A percentile compares a stretch with the other conserved stretches of the same genome.
Evolutionary conservation across 768 basidiomycete species (phyloP).

Genomic region (Agaricus subrufescens): DNA sequence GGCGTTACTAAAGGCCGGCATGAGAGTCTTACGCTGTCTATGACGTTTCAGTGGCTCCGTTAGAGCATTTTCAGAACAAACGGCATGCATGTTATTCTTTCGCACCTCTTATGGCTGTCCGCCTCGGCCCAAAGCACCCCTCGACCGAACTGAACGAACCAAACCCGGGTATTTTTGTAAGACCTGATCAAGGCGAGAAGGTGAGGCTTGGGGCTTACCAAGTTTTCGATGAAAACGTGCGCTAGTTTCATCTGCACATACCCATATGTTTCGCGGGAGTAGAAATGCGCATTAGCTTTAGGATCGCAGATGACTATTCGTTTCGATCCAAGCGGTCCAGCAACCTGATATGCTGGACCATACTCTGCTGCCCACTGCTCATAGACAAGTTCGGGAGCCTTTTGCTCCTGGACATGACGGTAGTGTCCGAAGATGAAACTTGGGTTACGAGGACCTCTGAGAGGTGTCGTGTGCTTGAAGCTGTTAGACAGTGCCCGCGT

Average conservation of each 20-base stretch:
- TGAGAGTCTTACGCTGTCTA: slow-evolving; percentile 46
- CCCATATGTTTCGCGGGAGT: slow-evolving; percentile 41
- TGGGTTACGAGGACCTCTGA: slow-evolving; percentile 37
- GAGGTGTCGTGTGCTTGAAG: slow-evolving; percentile 21
- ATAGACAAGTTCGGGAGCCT: slow-evolving; percentile 27
- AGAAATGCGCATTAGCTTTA: slow-evolving; percentile 49
- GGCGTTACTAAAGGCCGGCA: slow-evolving; percentile 49
- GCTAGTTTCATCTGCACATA: slow-evolving; percentile 37
- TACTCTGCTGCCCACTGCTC: slow-evolving; percentile 45
- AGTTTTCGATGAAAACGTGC: slow-evolving; percentile 30
- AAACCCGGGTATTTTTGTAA: background rate
- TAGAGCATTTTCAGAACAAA: background rate
- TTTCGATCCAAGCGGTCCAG: slow-evolving; percentile 28
- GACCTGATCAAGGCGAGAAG: background rate
- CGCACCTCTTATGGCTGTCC: slow-evolving; percentile 41
- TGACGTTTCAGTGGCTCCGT: background rate
- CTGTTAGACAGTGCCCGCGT: background rate
- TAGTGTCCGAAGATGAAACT: slow-evolving; percentile 39
- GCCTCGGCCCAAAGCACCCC: slow-evolving; percentile 37
- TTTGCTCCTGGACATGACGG: slow-evolving; percentile 20
- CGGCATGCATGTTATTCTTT: background rate
- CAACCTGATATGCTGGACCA: slow-evolving; percentile 41
- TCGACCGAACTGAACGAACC: slow-evolving; percentile 29
- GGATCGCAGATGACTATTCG: slow-evolving; percentile 39
- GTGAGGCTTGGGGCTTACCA: slow-evolving; percentile 23